Conservation (phyloP, 2,329 filamentous ascomycete genomes). For the Nigrospora sphaerica region DNA sequence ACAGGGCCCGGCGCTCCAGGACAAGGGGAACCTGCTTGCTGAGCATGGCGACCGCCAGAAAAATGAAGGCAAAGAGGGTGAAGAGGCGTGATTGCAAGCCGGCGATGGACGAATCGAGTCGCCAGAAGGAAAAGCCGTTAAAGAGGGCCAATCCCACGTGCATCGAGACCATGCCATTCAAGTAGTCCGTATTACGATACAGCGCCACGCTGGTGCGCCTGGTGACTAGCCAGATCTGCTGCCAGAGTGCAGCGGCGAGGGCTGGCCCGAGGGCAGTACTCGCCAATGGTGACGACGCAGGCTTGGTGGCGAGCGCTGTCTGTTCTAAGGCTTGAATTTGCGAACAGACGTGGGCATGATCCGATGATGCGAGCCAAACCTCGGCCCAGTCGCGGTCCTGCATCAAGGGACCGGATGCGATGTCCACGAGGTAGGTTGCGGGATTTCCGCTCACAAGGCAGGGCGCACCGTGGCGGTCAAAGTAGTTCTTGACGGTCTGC, state of each 20-base stretch:
- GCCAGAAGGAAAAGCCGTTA: slow-evolving; percentile 74
- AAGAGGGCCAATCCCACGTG: slow-evolving; percentile 66
- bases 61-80: slow-evolving; percentile 57
- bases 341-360: background rate
- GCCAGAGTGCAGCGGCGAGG: slow-evolving; percentile 57
- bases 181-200: slow-evolving; percentile 69
- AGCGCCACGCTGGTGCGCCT: slow-evolving; percentile 65
- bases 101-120: slow-evolving; percentile 55
- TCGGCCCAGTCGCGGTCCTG: background rate
- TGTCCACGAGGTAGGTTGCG: slow-evolving; percentile 36
- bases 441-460: slow-evolving; percentile 43
- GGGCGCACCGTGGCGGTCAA: slow-evolving; percentile 54
- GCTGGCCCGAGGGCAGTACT: slow-evolving; percentile 25
- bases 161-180: slow-evolving; percentile 70
- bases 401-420: background rate
- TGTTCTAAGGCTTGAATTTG: background rate
- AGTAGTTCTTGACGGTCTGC: slow-evolving; percentile 36
- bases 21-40: slow-evolving; percentile 71
- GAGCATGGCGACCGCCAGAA: slow-evolving; percentile 63
- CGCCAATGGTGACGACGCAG: background rate
- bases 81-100: slow-evolving; percentile 77
- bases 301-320: background rate
- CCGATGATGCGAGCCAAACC: background rate
- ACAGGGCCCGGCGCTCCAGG: slow-evolving; percentile 64
- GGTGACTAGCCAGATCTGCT: slow-evolving; percentile 60